Conservation (phyloP, 768 basidiomycete species). For the Hypholoma fasciculare region DNA sequence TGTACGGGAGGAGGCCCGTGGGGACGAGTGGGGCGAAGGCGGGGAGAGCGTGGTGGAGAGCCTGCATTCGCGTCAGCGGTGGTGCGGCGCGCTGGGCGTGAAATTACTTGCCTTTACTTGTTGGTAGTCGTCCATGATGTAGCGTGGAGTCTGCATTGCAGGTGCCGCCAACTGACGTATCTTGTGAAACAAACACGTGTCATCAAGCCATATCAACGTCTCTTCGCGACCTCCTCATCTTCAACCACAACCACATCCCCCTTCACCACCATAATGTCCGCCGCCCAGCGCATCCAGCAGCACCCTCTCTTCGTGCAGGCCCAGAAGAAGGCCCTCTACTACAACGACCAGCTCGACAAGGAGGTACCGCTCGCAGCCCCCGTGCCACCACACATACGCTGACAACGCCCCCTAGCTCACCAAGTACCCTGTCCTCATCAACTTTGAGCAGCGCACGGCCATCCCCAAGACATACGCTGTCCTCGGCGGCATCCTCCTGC, state of each 20-base stretch:
- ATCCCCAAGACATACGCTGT: slow-evolving; percentile 92
- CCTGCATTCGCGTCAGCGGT: slow-evolving; percentile 29
- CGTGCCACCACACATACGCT: not conserved
- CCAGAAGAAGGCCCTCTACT: slow-evolving; percentile 78
- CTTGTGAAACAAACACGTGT: slow-evolving; percentile 59
- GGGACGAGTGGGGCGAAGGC: slow-evolving; percentile 72
- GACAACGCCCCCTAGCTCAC: slow-evolving; percentile 49
- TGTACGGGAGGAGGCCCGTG: slow-evolving; percentile 65
- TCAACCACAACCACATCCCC: slow-evolving; percentile 22
- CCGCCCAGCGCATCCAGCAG: slow-evolving; percentile 80
- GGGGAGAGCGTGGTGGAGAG: slow-evolving; percentile 64
- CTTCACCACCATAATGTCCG: slow-evolving; percentile 57
- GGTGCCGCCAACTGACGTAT: slow-evolving; percentile 39
- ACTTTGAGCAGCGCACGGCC: slow-evolving; percentile 86
- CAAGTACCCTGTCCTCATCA: slow-evolving; percentile 85
- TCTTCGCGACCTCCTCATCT: slow-evolving; percentile 17
- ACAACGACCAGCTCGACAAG: slow-evolving; percentile 91
- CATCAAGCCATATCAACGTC: slow-evolving; percentile 53
- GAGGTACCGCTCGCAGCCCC: slow-evolving; percentile 58
- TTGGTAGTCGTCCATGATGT: slow-evolving; percentile 57
- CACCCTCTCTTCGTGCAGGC: slow-evolving; percentile 87
- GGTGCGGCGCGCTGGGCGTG: not conserved
- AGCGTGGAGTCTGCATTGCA: slow-evolving; percentile 22
- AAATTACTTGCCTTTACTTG: slow-evolving; percentile 46
- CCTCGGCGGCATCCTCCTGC: slow-evolving; percentile 66